Base-by-base conservation (phyloP, 1,284 basidiomycete genomes). In the Phenoliferia sp. region DNA sequence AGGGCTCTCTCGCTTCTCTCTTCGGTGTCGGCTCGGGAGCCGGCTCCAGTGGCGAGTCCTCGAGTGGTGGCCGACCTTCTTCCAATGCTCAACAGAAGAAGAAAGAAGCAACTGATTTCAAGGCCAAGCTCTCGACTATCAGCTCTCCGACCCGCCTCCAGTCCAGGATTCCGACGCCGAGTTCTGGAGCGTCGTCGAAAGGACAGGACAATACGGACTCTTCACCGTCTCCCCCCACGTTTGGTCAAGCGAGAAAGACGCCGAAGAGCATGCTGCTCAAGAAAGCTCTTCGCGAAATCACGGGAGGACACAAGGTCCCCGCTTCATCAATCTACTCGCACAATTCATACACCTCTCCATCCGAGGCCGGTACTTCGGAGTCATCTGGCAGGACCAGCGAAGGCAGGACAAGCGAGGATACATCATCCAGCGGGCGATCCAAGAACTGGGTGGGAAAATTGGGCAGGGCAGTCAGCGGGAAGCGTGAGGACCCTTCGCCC, bases 1-100 rank as follows among this genome's bases (percentile, higher is more conserved):
- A 64, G 34, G 35, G 54, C 6, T 68, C 62, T 31, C 50, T 70
- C 22, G 66, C 64, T 28, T 59, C 54, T 17, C 67, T 67, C 44
- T 70, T 67, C 26, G 33, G 44, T 28, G 68, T 28, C 31, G 17
- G 35, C 44, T 55, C n/a, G 17, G 59, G 62, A 12, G 12, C 39
- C 39, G 12, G 12, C 39, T 44, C 22, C 39, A 22, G 12, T 22
- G 12, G 39, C 39, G 39, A 12, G 12, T 12, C 22, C 39, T 44
- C 22, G 12, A 12, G n/a, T 44, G 12, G 12, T 22, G 22, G 39
- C 22, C 39, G 39, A 44, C 39, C 39, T 44, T 22, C 12, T 22
- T 12, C 12, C 39, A 44, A 22, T 22, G 22, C 39, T 22, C 39
- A 12, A 22, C n/a, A 29, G 28, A 28, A 55, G 54, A 55, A 55